These are phyloP conservation scores for Colletotrichum sidae DNA, from an alignment of 2,329 filamentous ascomycete genomes.

Conservation along the genomic window DNA sequence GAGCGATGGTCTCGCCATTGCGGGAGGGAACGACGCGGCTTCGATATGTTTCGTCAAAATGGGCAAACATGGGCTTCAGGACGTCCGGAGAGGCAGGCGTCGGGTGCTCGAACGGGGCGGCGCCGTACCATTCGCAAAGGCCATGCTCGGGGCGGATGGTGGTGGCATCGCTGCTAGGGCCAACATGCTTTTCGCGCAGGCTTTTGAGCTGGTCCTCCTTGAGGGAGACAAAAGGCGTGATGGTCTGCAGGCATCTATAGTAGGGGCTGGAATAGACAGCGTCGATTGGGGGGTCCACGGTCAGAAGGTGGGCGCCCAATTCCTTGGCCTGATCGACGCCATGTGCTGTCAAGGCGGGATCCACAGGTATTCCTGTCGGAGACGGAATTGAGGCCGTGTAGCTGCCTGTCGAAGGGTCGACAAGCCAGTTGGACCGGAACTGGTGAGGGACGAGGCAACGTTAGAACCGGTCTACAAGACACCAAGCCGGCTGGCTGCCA, in stretches of 20 bases:
- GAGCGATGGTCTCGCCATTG: slow-evolving; percentile 81
- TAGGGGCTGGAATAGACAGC: slow-evolving; percentile 87
- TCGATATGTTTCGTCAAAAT: slow-evolving; percentile 67
- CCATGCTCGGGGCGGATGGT: slow-evolving; percentile 68
- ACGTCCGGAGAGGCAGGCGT: slow-evolving; percentile 73
- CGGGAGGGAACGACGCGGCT: slow-evolving; percentile 75
- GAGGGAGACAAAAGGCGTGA: slow-evolving; percentile 74
- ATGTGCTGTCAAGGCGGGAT: slow-evolving; percentile 88
- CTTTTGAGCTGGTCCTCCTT: slow-evolving; percentile 41
- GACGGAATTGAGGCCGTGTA: slow-evolving; percentile 81
- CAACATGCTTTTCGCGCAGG: slow-evolving; percentile 22
- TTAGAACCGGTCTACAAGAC: slow-evolving; percentile 30
- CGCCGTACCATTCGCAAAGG: slow-evolving; percentile 90
- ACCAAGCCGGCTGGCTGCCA: slow-evolving; percentile 9
- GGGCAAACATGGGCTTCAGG: slow-evolving; percentile 76
- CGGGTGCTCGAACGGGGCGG: slow-evolving; percentile 87
- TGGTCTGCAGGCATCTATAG: slow-evolving; percentile 88
- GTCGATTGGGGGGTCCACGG: slow-evolving; percentile 75
- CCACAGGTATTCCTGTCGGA: slow-evolving; percentile 88
- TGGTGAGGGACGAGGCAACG: slow-evolving; percentile 48
- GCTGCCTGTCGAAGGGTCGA: slow-evolving; percentile 82
- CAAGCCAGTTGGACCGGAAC: slow-evolving; percentile 92
- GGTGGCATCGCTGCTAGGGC: slow-evolving; percentile 40
- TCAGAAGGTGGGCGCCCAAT: slow-evolving; percentile 74
- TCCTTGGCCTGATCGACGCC: slow-evolving; percentile 87